Base-by-base conservation (phyloP, 208 protist species). In the Wallacemonas sp. region DNA sequence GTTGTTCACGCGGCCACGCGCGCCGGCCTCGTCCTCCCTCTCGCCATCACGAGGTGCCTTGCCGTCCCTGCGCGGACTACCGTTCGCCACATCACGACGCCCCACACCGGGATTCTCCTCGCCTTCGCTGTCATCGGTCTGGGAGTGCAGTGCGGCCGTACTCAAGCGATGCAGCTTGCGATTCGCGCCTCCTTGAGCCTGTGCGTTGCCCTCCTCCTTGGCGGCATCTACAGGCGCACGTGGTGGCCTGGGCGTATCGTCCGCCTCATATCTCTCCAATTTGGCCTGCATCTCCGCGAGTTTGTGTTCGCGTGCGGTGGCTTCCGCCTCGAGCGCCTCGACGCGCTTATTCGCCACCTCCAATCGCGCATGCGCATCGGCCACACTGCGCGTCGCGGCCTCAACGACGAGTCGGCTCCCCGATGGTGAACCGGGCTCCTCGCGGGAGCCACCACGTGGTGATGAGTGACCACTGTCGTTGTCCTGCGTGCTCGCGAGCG, bases 281-380 rank as follows among this genome's bases (percentile, higher is more conserved):
- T 4, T 41, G 36, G 52, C 33, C 27, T 61, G 44, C 55, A 73
- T 55, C 56, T 78, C 49, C 34, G 24, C 24, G 4, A 62, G n/a
- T 14, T 26, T 68, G 61, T 49, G 24, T 43, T 69, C 57, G 1
- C 61, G 23, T 30, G 70, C 68, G 29, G 61, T 48, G 30, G 58
- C 67, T 24, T 63, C 65, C 47, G 36, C 30, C 24, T 70, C 68
- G 0, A 78, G 48, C 47, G 56, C 17, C 29, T 34, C 52, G 32
- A 58, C 23, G 30, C 32, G 26, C 52, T 34, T 58, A 29, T 58
- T 58, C 14, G 52, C 26, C 6, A 17, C n/a, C 8, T 58, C 30
- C n/a, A 58, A 29, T 4, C 32, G 26, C 32, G 5, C 29, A 12
- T 58, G 52, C n/a, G 52, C 52, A 9, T 58, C 52, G 8, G 52